phyloP scores from a whole-genome alignment of 352 stramenopile species.

The Globisporangium polare region DNA sequence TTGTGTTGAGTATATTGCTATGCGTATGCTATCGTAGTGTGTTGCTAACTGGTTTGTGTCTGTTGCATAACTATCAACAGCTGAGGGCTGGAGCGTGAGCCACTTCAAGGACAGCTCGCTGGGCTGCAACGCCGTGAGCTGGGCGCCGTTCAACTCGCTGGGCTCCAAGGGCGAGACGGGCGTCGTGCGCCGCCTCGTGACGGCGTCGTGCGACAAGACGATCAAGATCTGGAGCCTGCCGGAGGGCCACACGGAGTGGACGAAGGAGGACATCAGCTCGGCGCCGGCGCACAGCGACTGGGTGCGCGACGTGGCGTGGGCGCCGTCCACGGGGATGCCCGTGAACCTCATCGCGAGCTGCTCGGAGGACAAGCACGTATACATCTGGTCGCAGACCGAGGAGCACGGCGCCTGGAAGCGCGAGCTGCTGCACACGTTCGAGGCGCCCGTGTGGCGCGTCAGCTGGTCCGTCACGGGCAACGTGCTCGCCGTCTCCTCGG shows the following conservation, averaged over 20 bases:
- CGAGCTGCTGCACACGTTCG: slow-evolving; percentile 92
- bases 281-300: slow-evolving; percentile 91
- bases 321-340: slow-evolving; percentile 90
- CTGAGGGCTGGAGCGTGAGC: slow-evolving; percentile 87
- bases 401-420: slow-evolving; percentile 85
- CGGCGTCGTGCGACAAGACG: slow-evolving; percentile 96
- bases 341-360: slow-evolving; percentile 93
- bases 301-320: slow-evolving; percentile 98
- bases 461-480: slow-evolving; percentile 98
- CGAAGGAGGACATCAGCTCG: slow-evolving; percentile 72
- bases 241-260: slow-evolving; percentile 75
- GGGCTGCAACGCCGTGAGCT: slow-evolving; percentile 97
- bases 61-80: slow-evolving; percentile 26
- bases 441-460: slow-evolving; percentile 97
- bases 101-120: slow-evolving; percentile 94
- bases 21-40: no score
- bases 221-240: slow-evolving; percentile 94
- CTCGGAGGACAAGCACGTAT: slow-evolving; percentile 89
- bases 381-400: slow-evolving; percentile 94
- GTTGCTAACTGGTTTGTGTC: background rate
- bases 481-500: slow-evolving; percentile 96
- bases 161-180: slow-evolving; percentile 40
- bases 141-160: slow-evolving; percentile 89
- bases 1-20: no score
- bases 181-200: slow-evolving; percentile 86